Percentiles rank a stretch among this genome's conserved stretches.
Conservation (phyloP, 257 asterid genomes). For the Fraxinus excelsior region DNA sequence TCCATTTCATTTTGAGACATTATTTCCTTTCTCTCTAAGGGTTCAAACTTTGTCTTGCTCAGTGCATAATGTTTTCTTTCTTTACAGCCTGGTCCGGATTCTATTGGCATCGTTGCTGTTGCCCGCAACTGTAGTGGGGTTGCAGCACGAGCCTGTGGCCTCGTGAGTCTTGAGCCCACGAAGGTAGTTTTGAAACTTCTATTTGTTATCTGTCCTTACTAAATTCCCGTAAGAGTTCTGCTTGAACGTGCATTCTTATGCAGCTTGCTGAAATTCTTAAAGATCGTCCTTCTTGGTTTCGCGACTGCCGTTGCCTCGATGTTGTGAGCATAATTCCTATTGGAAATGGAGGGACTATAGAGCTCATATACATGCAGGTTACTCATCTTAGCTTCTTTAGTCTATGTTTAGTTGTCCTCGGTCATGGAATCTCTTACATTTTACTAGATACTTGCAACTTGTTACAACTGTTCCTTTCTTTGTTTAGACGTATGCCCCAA, state of each 20-base stretch:
- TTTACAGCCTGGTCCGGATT: slow-evolving; percentile 99
- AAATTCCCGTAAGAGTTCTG: neutral
- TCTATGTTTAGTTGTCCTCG: neutral
- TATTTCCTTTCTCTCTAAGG: neutral
- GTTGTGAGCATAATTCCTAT: slow-evolving; percentile 73
- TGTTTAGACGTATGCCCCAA: slow-evolving; percentile 82
- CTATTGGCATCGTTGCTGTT: slow-evolving; percentile 95
- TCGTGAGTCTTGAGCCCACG: slow-evolving; percentile 96
- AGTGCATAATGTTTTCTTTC: neutral
- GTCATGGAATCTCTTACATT: neutral
- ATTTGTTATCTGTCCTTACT: neutral
- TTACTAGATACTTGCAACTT: neutral
- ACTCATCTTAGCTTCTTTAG: neutral
- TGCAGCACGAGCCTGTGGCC: slow-evolving; percentile 99
- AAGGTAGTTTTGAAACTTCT: slow-evolving; percentile 52
- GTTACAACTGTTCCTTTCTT: neutral
- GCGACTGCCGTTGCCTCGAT: slow-evolving; percentile 84
- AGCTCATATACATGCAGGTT: slow-evolving; percentile 91
- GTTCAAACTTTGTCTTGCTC: neutral
- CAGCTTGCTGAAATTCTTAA: slow-evolving; percentile 93
- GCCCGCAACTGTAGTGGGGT: slow-evolving; percentile 96
- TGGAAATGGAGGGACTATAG: slow-evolving; percentile 92
- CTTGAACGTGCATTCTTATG: slow-evolving; percentile 8
- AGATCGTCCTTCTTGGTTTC: slow-evolving; percentile 97
- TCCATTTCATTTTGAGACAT: neutral